phyloP scores from a whole-genome alignment of 2,329 filamentous ascomycete species.

The Aspergillus jensenii region DNA sequence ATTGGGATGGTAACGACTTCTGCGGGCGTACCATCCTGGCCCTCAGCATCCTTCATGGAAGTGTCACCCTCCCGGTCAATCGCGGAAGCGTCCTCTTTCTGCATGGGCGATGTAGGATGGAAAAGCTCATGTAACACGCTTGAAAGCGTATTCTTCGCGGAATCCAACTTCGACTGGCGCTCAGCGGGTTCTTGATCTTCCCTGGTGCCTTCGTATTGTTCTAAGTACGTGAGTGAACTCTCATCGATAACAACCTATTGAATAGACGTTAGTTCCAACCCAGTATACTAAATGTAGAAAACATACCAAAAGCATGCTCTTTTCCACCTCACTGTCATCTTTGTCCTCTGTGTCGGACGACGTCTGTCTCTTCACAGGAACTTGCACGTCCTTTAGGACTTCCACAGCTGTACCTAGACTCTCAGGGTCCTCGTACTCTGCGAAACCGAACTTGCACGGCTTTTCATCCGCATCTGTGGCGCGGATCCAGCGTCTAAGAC shows the following conservation, averaged over 20 bases:
- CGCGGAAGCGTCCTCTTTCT: constrained; percentile 46
- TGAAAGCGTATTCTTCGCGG: constrained; percentile 67
- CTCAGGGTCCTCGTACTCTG: constrained; percentile 89
- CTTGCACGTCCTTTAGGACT: constrained; percentile 75
- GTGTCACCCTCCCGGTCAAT: constrained; percentile 67
- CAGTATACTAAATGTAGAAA: background rate
- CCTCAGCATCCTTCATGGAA: constrained; percentile 64
- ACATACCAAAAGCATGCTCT: constrained; percentile 65
- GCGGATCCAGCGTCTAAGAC: constrained; percentile 80
- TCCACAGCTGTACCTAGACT: constrained; percentile 83
- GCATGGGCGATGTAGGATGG: constrained; percentile 58
- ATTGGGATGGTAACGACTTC: constrained; percentile 90
- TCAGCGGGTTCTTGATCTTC: constrained; percentile 63
- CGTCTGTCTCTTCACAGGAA: constrained; percentile 75
- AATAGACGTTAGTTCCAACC: constrained; percentile 16
- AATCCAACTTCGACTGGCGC: constrained; percentile 67
- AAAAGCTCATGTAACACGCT: constrained; percentile 70
- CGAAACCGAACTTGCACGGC: constrained; percentile 87
- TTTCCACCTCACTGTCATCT: constrained; percentile 58
- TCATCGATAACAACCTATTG: constrained; percentile 70
- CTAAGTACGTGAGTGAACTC: constrained; percentile 78
- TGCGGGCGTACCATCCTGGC: constrained; percentile 61
- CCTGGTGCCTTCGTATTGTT: constrained; percentile 70
- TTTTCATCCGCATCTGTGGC: constrained; percentile 76
- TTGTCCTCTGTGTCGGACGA: constrained; percentile 43